Percentiles rank a stretch among this genome's conserved stretches.
phyloP scores from a whole-genome alignment of 371 early-diverging fungal species.

The Lichtheimia hyalospora region DNA sequence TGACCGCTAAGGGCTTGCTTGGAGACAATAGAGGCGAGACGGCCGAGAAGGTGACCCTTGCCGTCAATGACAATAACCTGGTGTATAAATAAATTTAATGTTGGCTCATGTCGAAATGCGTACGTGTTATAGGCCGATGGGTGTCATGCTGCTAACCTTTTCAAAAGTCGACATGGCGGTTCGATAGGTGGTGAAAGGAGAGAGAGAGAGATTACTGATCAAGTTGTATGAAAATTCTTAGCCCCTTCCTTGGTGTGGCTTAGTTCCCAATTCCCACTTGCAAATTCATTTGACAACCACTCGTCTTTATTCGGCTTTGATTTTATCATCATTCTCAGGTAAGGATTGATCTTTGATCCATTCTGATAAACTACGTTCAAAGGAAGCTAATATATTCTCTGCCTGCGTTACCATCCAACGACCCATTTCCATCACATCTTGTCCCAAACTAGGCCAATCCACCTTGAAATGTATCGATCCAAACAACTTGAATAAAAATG shows the following conservation, averaged over 20 bases:
- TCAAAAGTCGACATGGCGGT: conserved; percentile 45
- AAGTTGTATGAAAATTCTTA: too few relatives aligned
- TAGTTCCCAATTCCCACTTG: too few relatives aligned
- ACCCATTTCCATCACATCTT: too few relatives aligned
- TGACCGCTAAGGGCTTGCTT: conserved; percentile 99
- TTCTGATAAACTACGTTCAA: conserved; percentile 10
- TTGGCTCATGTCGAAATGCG: too few relatives aligned
- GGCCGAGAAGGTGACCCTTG: conserved; percentile 99
- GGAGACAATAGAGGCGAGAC: conserved; percentile 97
- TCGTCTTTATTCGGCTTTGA: too few relatives aligned
- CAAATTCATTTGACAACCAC: too few relatives aligned
- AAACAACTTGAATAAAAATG: not conserved
- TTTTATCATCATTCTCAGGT: not conserved
- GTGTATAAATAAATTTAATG: not conserved
- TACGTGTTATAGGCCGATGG: not conserved
- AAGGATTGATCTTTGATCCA: conserved; percentile 15
- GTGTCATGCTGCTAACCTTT: conserved; percentile 25
- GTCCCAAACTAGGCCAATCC: too few relatives aligned
- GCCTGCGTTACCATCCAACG: conserved; percentile 2
- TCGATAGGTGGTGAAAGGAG: conserved; percentile 1
- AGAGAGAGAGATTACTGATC: too few relatives aligned
- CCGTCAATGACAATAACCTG: conserved; percentile 99
- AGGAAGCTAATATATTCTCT: conserved; percentile 7
- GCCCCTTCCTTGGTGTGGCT: too few relatives aligned
- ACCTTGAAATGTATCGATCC: too few relatives aligned